phyloP scores from a whole-genome alignment of 148 eudicot species.

The Diospyros kaki region DNA sequence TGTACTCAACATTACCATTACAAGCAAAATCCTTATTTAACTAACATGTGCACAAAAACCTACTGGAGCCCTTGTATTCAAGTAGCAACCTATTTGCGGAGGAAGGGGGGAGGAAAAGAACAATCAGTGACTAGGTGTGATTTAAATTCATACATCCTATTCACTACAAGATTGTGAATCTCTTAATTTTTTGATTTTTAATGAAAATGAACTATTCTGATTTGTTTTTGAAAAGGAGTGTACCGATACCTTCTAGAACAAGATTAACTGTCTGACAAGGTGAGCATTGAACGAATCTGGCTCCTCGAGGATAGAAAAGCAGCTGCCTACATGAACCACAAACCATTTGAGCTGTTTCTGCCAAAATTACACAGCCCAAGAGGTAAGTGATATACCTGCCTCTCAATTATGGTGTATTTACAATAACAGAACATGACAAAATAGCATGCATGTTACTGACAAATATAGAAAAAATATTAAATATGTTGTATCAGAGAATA shows the following conservation, averaged over 20 bases:
- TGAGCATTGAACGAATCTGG: slow-evolving; percentile 67
- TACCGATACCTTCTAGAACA: slow-evolving; percentile 63
- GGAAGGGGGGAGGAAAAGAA: background rate
- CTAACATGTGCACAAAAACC: background rate
- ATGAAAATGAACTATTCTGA: background rate
- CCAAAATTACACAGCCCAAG: slow-evolving; percentile 12
- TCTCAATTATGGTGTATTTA: background rate
- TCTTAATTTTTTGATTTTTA: background rate
- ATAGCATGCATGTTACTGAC: too few species aligned
- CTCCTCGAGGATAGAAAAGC: slow-evolving; percentile 67
- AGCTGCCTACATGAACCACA: slow-evolving; percentile 86
- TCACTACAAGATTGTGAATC: background rate
- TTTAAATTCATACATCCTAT: background rate
- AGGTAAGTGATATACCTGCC: too few species aligned
- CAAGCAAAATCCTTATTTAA: background rate
- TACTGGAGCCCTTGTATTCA: background rate
- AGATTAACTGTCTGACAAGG: slow-evolving; percentile 76
- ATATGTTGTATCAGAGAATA: too few species aligned
- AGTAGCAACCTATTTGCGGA: background rate
- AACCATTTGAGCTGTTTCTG: slow-evolving; percentile 78
- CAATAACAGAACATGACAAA: background rate
- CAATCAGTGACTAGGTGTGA: background rate
- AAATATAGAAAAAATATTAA: too few species aligned
- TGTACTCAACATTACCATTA: background rate
- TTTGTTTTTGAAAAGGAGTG: slow-evolving; percentile 1